Conservation (phyloP, 1,139 yeast genomes). For the Spencermartinsiella ligniputridi region DNA sequence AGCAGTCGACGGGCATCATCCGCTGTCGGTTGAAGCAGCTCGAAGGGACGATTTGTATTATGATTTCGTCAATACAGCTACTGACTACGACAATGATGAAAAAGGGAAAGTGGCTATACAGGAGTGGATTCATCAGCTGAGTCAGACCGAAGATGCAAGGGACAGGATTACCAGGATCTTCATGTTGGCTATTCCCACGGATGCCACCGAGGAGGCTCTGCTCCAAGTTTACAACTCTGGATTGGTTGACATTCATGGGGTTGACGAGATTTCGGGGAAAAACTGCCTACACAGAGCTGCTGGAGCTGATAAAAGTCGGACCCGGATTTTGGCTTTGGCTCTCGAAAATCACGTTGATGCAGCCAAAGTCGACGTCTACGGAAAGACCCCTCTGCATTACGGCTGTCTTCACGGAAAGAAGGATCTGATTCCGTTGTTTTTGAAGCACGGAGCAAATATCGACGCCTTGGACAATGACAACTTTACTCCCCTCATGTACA, state of each 20-base stretch:
- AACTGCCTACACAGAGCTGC: conserved; percentile 49
- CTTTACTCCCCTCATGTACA: conserved; percentile 66
- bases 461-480: conserved; percentile 40
- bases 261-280: conserved; percentile 41
- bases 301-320: conserved; percentile 27
- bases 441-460: conserved; percentile 35
- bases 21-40: background rate
- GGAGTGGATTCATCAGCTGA: conserved; percentile 48
- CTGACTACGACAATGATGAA: conserved; percentile 30
- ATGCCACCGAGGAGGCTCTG: conserved; percentile 40
- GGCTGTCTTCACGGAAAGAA: conserved; percentile 50
- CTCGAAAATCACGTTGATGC: conserved; percentile 33
- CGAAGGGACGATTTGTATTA: conserved; percentile 57
- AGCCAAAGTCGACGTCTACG: conserved; percentile 56
- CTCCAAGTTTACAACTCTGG: conserved; percentile 37
- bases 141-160: conserved; percentile 40
- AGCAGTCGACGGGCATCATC: background rate
- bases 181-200: conserved; percentile 52
- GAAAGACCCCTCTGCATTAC: conserved; percentile 82
- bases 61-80: conserved; percentile 56
- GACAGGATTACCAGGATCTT: conserved; percentile 60
- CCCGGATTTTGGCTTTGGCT: conserved; percentile 38
- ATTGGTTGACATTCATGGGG: conserved; percentile 35
- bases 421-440: conserved; percentile 30
- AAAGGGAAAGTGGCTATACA: conserved; percentile 26